A percentile compares a stretch with the other conserved stretches of the same genome.
phyloP scores from a whole-genome alignment of 495 filamentous ascomycete species.

The Evansstolkia leycettana region DNA sequence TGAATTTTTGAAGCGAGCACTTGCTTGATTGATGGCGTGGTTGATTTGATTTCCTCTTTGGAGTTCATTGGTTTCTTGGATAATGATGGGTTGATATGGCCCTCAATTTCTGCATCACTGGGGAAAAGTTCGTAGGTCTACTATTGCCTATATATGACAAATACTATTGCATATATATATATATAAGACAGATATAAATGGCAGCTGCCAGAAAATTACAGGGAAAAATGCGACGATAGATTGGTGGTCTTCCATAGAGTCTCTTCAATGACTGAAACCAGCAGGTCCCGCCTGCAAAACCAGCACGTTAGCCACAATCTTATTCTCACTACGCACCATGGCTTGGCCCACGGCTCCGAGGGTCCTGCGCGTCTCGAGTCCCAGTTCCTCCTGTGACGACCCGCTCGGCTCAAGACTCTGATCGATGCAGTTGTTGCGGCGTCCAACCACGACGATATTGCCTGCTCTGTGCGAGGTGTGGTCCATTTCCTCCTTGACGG shows the following conservation, averaged over 20 bases:
- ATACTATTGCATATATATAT: background rate
- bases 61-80: too few relatives aligned
- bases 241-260: too few relatives aligned
- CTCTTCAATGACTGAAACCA: too few relatives aligned
- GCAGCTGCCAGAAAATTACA: background rate
- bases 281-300: constrained; percentile 53
- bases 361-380: constrained; percentile 41
- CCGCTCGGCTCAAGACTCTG: constrained; percentile 1
- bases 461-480: constrained; percentile 56
- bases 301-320: constrained; percentile 60
- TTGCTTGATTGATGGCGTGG: too few relatives aligned
- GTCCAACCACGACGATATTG: constrained; percentile 66
- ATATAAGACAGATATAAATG: background rate
- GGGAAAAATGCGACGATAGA: too few relatives aligned
- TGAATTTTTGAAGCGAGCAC: too few relatives aligned
- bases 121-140: too few relatives aligned
- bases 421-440: constrained; percentile 25
- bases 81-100: too few relatives aligned
- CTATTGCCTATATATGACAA: too few relatives aligned
- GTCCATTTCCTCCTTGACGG: constrained; percentile 47
- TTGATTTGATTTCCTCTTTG: too few relatives aligned
- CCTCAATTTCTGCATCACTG: too few relatives aligned
- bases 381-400: constrained; percentile 13
- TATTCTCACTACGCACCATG: constrained; percentile 34
- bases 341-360: constrained; percentile 58